Evolutionary conservation across 331 rosid species (phyloP).

Genomic region (Dryas integrifolia): DNA sequence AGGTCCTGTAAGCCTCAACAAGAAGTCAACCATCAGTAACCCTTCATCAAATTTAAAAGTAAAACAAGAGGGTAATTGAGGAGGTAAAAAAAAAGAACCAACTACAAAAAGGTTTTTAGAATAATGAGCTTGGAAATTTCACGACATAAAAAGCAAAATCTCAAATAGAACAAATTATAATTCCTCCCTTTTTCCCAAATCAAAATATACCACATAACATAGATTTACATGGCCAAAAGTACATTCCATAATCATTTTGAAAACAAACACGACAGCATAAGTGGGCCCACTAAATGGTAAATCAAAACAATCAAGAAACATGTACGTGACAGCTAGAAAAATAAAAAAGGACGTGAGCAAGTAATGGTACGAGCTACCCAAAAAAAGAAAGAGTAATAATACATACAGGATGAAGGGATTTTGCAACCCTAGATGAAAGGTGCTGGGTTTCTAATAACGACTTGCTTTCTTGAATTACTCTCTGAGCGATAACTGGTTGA

Average conservation of each 20-base stretch:
- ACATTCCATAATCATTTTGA: not conserved
- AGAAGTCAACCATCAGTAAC: no score
- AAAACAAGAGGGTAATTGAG: no score
- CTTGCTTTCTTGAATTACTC: conserved; percentile 97
- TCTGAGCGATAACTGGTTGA: conserved; percentile 71
- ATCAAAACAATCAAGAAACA: conserved; percentile 9
- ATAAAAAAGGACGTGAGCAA: conserved; percentile 3
- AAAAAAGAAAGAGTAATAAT: conserved; percentile 7
- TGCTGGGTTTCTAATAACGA: conserved; percentile 72
- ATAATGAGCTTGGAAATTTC: not conserved
- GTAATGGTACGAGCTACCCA: conserved; percentile 6
- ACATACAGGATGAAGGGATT: conserved; percentile 48
- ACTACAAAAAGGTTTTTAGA: not conserved
- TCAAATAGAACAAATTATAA: not conserved
- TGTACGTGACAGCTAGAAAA: not conserved
- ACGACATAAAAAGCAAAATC: not conserved
- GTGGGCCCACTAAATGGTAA: not conserved
- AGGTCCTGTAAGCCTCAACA: no score
- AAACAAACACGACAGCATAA: not conserved
- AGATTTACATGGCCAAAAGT: not conserved
- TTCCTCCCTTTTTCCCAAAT: not conserved
- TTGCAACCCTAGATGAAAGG: conserved; percentile 50
- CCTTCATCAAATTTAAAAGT: no score
- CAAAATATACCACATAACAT: conserved; percentile 19
- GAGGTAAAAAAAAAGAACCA: not conserved